Conservation (phyloP, 371 early-diverging fungal species). For the Lichtheimia hyalospora region DNA sequence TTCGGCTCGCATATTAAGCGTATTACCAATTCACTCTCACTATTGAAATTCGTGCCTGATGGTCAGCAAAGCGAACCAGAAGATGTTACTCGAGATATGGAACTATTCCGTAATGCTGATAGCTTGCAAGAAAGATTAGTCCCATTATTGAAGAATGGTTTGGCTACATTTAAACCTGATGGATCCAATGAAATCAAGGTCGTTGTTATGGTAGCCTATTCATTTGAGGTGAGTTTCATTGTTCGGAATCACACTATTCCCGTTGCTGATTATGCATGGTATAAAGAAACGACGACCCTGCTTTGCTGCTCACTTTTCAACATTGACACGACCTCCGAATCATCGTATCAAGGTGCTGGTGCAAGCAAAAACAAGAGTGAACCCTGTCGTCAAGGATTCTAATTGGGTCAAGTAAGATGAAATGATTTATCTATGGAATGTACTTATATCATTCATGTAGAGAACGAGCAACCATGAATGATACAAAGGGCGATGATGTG, state of each 20-base stretch:
- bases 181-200: conserved; percentile 42
- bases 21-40: conserved; percentile 42
- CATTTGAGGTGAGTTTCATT: conserved; percentile 27
- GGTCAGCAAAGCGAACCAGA: conserved; percentile 20
- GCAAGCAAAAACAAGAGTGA: conserved; percentile 41
- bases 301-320: conserved; percentile 49
- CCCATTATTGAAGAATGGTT: conserved; percentile 42
- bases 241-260: too few relatives aligned
- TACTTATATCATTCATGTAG: conserved; percentile 9
- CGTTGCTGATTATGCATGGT: too few relatives aligned
- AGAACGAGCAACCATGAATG: conserved; percentile 41
- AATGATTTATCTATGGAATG: not conserved
- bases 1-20: conserved; percentile 51
- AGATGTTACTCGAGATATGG: conserved; percentile 21
- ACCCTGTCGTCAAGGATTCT: conserved; percentile 61
- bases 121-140: conserved; percentile 34
- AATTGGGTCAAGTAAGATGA: conserved; percentile 59
- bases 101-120: conserved; percentile 27
- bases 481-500: conserved; percentile 34
- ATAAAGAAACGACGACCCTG: conserved; percentile 28
- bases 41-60: conserved; percentile 31
- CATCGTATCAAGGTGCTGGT: conserved; percentile 45
- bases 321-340: conserved; percentile 24
- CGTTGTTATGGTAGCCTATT: conserved; percentile 40
- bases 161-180: conserved; percentile 40